phyloP scores from a whole-genome alignment of 192 early-diverging fungal genomes.

The Entomortierella beljakovae region DNA sequence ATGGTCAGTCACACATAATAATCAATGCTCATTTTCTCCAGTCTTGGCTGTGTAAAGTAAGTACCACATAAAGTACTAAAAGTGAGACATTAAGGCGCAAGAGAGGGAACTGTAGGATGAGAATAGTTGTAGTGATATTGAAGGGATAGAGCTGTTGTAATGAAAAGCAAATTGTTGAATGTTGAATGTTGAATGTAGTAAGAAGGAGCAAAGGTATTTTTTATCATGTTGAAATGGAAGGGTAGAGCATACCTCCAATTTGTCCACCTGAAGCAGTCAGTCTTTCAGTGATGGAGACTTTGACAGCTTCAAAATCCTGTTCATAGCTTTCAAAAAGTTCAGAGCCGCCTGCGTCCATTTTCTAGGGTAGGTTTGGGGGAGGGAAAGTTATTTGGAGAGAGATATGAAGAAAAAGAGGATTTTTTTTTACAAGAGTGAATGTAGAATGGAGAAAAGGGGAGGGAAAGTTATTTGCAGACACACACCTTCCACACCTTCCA shows the following conservation, averaged over 20 bases:
- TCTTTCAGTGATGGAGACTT: slow-evolving; percentile 64
- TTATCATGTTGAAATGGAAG: not conserved
- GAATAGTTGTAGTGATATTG: no score
- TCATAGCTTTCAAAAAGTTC: slow-evolving; percentile 92
- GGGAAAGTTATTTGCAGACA: not conserved
- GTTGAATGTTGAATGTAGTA: no score
- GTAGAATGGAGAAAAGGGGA: no score
- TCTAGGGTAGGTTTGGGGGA: not conserved
- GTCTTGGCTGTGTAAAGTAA: no score
- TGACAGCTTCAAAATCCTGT: slow-evolving; percentile 78
- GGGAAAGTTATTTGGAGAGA: not conserved
- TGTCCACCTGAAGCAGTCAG: slow-evolving; percentile 67
- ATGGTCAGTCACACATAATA: no score
- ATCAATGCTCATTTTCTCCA: no score
- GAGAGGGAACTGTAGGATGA: no score
- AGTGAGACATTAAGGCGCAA: no score
- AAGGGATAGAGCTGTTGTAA: no score
- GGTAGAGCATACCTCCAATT: slow-evolving; percentile 61
- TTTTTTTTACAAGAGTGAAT: not conserved
- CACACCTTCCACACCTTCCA: no score
- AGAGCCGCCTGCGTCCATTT: slow-evolving; percentile 65
- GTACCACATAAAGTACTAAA: no score
- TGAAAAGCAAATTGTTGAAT: no score
- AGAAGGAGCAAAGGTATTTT: not conserved
- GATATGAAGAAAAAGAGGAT: not conserved